A percentile compares a stretch with the other conserved stretches of the same genome.
Conservation (phyloP, 768 basidiomycete species). For the Cystoderma amianthinum region DNA sequence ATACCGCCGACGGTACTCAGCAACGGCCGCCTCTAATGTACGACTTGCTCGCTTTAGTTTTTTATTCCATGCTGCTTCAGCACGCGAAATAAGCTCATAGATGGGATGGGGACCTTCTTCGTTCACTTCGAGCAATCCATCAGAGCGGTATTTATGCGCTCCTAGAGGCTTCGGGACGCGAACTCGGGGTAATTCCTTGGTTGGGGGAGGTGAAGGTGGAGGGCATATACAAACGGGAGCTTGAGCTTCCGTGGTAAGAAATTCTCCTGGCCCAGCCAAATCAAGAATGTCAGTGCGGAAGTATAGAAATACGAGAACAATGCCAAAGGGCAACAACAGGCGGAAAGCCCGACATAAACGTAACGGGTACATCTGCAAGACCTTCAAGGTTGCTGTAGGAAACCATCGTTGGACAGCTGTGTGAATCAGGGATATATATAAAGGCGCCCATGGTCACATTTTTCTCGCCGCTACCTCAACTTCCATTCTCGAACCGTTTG, state of each 20-base stretch:
- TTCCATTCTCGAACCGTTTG: too few relatives aligned
- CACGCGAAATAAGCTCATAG: slow-evolving; percentile 63
- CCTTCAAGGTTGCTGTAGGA: too few relatives aligned
- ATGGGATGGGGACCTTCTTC: slow-evolving; percentile 61
- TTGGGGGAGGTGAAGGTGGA: too few relatives aligned
- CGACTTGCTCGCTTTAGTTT: slow-evolving; percentile 66
- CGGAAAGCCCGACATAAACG: neutral
- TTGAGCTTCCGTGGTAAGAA: too few relatives aligned
- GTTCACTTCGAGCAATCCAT: slow-evolving; percentile 35
- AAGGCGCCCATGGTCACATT: too few relatives aligned
- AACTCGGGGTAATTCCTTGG: too few relatives aligned
- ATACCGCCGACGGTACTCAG: slow-evolving; percentile 73
- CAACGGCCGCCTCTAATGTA: slow-evolving; percentile 66
- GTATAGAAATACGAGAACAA: neutral
- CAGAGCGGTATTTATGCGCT: slow-evolving; percentile 24
- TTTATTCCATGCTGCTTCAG: slow-evolving; percentile 53
- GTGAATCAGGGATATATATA: too few relatives aligned
- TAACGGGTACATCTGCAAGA: too few relatives aligned
- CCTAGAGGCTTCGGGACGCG: slow-evolving; percentile 8
- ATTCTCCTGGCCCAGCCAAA: neutral
- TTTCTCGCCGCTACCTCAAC: too few relatives aligned
- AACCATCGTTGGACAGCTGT: too few relatives aligned
- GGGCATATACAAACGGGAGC: too few relatives aligned
- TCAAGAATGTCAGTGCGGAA: neutral
- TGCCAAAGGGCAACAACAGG: neutral